A percentile compares a stretch with the other conserved stretches of the same genome.
phyloP scores from a whole-genome alignment of 2,329 filamentous ascomycete genomes.

The Penicillium brasilianum region DNA sequence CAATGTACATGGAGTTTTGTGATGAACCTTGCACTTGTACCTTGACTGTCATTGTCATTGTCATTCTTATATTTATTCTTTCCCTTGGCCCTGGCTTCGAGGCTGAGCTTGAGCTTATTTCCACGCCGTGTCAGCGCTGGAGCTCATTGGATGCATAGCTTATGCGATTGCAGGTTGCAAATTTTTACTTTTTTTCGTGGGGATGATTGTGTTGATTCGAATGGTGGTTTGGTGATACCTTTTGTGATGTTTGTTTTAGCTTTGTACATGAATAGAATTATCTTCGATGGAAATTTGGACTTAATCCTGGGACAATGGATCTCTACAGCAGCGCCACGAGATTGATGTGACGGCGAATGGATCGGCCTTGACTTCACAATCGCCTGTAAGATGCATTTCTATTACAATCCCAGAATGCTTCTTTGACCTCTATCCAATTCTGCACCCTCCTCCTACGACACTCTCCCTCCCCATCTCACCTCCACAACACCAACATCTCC shows the following conservation, averaged over 20 bases:
- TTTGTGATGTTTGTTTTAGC: not conserved
- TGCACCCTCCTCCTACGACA: too few relatives aligned
- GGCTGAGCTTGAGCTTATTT: not conserved
- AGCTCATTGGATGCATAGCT: not conserved
- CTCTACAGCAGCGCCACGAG: too few relatives aligned
- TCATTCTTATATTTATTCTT: not conserved
- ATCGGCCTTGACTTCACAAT: too few relatives aligned
- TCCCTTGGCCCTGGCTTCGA: not conserved
- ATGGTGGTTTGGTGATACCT: slow-evolving; percentile 1
- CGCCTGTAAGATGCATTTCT: too few relatives aligned
- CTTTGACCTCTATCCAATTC: too few relatives aligned
- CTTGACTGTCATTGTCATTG: not conserved
- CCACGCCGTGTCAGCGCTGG: not conserved
- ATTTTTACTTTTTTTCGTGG: not conserved
- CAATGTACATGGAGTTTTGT: slow-evolving; percentile 27
- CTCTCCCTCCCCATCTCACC: too few relatives aligned
- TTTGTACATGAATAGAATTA: slow-evolving; percentile 9
- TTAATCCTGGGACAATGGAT: not conserved
- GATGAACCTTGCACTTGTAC: not conserved
- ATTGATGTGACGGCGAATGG: too few relatives aligned
- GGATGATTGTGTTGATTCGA: not conserved
- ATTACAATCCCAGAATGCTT: too few relatives aligned
- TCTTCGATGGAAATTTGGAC: not conserved
- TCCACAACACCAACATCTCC: too few relatives aligned
- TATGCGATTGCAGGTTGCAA: not conserved